Percentiles rank a stretch among this genome's conserved stretches.
Evolutionary conservation across 2,329 filamentous ascomycete genomes (phyloP).

Genomic region (Monilinia laxa): DNA sequence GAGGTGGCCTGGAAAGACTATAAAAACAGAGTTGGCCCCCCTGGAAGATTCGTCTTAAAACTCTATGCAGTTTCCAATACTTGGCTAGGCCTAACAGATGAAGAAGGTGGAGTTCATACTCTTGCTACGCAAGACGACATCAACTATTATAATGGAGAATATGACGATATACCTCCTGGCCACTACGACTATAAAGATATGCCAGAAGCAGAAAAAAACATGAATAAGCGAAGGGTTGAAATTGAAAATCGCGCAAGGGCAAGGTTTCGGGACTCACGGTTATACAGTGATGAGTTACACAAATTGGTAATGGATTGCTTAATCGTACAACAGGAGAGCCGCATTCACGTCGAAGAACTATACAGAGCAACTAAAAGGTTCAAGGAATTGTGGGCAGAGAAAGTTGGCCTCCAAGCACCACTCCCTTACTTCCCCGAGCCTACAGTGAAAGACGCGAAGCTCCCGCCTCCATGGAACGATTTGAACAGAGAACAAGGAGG

Average conservation of each 20-base stretch:
- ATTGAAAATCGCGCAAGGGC: background rate
- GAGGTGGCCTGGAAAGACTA: background rate
- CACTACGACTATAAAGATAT: background rate
- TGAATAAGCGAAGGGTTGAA: background rate
- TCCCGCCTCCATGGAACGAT: slow-evolving; percentile 3
- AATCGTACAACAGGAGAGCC: slow-evolving; percentile 6
- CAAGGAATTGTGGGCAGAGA: background rate
- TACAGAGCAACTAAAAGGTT: background rate
- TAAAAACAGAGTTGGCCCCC: rapidly evolving
- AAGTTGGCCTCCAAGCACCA: no score
- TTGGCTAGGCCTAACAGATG: background rate
- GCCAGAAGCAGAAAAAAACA: background rate
- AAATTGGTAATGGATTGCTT: slow-evolving; percentile 17
- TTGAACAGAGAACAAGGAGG: background rate
- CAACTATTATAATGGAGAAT: background rate
- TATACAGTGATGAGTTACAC: background rate
- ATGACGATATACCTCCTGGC: background rate
- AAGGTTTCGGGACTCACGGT: background rate
- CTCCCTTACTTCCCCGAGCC: background rate
- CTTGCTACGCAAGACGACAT: slow-evolving; percentile 17
- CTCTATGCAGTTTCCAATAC: background rate
- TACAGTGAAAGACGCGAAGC: background rate
- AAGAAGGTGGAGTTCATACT: background rate
- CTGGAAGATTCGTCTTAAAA: background rate
- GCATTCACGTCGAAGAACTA: background rate